phyloP scores from a whole-genome alignment of 768 basidiomycete genomes.

The Suillus occidentalis region DNA sequence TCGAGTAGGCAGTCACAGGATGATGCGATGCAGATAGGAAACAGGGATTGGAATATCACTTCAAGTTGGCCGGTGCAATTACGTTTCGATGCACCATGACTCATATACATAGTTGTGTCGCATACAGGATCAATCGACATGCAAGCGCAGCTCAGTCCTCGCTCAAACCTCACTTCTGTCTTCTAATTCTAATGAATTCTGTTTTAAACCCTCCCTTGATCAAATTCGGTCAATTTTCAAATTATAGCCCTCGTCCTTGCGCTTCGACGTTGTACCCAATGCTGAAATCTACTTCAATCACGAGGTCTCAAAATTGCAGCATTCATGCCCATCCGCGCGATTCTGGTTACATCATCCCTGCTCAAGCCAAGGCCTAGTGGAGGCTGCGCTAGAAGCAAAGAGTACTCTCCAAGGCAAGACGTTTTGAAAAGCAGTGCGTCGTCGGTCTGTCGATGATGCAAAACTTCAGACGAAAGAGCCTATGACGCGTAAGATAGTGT shows the following conservation, averaged over 20 bases:
- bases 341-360: slow-evolving; percentile 50
- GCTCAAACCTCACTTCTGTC: neutral
- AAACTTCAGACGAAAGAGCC: slow-evolving; percentile 4
- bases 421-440: slow-evolving; percentile 79
- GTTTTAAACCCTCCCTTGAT: no score
- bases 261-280: neutral
- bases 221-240: no score
- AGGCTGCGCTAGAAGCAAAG: slow-evolving; percentile 68
- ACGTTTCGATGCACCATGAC: no score
- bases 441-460: slow-evolving; percentile 57
- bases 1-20: no score
- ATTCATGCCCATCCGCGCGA: slow-evolving; percentile 65
- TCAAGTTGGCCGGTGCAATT: no score
- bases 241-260: no score
- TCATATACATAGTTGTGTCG: neutral
- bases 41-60: no score
- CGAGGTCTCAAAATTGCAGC: slow-evolving; percentile 7
- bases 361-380: slow-evolving; percentile 71
- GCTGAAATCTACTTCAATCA: neutral
- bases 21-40: no score
- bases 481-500: neutral
- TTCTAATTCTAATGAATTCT: neutral
- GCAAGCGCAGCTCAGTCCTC: neutral
- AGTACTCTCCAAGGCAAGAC: slow-evolving; percentile 71
- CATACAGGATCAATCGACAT: neutral